A percentile compares a stretch with the other conserved stretches of the same genome.
Evolutionary conservation across 164 flowering plant genomes (phyloP).

Genomic region (Echeveria elegans): DNA sequence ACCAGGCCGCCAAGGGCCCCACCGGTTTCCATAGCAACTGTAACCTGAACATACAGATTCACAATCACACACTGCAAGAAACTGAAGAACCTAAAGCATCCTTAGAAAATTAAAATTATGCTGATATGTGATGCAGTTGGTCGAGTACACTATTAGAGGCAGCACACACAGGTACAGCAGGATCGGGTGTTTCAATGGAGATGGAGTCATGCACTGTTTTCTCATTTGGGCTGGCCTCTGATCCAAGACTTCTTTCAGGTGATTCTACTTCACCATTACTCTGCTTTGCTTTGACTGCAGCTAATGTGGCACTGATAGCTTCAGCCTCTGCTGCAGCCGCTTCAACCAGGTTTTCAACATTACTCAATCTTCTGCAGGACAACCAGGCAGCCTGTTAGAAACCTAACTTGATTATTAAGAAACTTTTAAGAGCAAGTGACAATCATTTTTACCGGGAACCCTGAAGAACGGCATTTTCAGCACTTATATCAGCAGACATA

Average conservation of each 20-base stretch:
- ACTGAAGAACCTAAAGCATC: background rate
- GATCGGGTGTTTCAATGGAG: constrained; percentile 64
- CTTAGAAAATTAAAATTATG: constrained; percentile 29
- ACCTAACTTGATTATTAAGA: background rate
- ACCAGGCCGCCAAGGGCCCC: constrained; percentile 86
- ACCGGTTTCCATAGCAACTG: constrained; percentile 92
- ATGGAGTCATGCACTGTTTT: constrained; percentile 53
- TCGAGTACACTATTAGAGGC: constrained; percentile 71
- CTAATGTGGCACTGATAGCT: constrained; percentile 88
- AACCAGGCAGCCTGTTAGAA: background rate
- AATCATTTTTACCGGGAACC: constrained; percentile 50
- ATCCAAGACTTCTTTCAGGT: constrained; percentile 83
- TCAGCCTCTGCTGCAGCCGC: constrained; percentile 98
- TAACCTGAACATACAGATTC: constrained; percentile 41
- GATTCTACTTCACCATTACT: constrained; percentile 85
- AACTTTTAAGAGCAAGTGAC: background rate
- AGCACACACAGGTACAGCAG: constrained; percentile 38
- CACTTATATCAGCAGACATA: constrained; percentile 85
- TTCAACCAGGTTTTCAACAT: constrained; percentile 95
- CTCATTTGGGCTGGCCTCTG: constrained; percentile 94
- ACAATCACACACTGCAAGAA: background rate
- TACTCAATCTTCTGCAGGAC: constrained; percentile 57
- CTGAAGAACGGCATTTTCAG: constrained; percentile 78
- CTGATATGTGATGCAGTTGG: constrained; percentile 95
- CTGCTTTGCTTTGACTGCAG: constrained; percentile 96